Evolutionary conservation across 2,329 filamentous ascomycete species (phyloP).

Genomic region (Dothideomycetes sp.): DNA sequence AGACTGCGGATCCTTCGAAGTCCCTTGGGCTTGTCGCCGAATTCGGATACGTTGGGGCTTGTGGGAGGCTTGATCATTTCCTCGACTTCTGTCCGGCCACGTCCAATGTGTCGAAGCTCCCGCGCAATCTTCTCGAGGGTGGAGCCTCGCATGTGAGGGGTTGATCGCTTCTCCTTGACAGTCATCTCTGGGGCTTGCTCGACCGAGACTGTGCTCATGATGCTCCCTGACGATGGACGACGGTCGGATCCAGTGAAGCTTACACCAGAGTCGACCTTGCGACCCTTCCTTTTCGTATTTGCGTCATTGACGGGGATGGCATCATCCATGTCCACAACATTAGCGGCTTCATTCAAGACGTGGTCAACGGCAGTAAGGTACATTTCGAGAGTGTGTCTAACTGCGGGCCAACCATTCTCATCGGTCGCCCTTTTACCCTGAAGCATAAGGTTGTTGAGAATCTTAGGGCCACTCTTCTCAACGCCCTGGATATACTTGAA

Average conservation of each 20-base stretch:
- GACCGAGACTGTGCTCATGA: slow-evolving; percentile 12
- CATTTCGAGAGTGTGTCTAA: slow-evolving; percentile 40
- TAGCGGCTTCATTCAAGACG: slow-evolving; percentile 48
- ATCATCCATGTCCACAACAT: slow-evolving; percentile 34
- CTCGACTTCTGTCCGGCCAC: slow-evolving; percentile 40
- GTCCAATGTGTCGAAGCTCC: slow-evolving; percentile 48
- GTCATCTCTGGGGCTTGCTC: slow-evolving; percentile 14
- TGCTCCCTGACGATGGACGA: slow-evolving; percentile 23
- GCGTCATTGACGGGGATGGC: slow-evolving; percentile 21
- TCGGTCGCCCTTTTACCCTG: slow-evolving; percentile 42
- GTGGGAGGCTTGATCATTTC: slow-evolving; percentile 25
- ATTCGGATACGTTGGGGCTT: background rate
- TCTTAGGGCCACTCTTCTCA: slow-evolving; percentile 42
- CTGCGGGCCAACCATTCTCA: slow-evolving; percentile 43
- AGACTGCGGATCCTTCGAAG: slow-evolving; percentile 27
- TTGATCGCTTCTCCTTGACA: slow-evolving; percentile 10
- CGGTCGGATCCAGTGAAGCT: slow-evolving; percentile 38
- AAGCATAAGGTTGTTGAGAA: slow-evolving; percentile 42
- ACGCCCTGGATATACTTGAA: slow-evolving; percentile 51
- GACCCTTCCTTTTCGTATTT: slow-evolving; percentile 27
- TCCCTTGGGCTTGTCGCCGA: slow-evolving; percentile 13
- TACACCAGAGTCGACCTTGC: slow-evolving; percentile 54
- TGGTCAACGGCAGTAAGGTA: slow-evolving; percentile 49
- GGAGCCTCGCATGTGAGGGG: slow-evolving; percentile 27
- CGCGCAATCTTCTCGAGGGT: slow-evolving; percentile 49